Conservation (phyloP, 129 eudicot species). For the Ambrosia trifida region DNA sequence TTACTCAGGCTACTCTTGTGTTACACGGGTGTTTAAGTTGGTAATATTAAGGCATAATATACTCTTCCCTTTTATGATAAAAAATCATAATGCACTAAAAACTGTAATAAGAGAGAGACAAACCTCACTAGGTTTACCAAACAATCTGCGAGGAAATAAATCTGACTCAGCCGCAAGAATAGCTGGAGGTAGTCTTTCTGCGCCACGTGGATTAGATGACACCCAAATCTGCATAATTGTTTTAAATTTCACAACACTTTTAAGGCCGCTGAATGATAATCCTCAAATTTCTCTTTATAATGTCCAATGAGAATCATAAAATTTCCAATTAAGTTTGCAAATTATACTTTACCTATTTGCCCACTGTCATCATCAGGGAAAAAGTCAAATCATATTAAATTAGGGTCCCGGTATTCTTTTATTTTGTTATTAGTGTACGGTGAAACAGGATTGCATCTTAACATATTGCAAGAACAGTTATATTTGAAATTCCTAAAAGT, state of each 20-base stretch:
- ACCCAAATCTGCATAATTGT: constrained; percentile 69
- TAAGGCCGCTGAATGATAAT: constrained; percentile 48
- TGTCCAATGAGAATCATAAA: no score
- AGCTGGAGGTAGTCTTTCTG: constrained; percentile 81
- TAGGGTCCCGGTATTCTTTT: no score
- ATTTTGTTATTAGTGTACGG: no score
- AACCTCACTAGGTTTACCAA: constrained; percentile 84
- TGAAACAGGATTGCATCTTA: neutral
- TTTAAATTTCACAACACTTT: constrained; percentile 1
- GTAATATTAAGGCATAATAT: neutral
- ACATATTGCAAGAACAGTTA: neutral
- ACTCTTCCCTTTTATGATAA: neutral
- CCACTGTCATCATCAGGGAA: no score
- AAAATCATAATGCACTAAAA: neutral
- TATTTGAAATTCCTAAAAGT: neutral
- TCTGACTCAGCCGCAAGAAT: constrained; percentile 77
- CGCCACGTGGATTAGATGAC: constrained; percentile 82
- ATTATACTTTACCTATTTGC: no score
- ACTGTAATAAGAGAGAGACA: constrained; percentile 11
- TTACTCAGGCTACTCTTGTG: neutral
- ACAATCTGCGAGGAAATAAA: constrained; percentile 64
- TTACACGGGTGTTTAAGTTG: neutral
- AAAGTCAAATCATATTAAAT: no score
- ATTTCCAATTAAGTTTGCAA: no score
- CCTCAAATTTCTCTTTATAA: constrained; percentile 26